These are phyloP conservation scores for Arachnomyces sp. DNA, from an alignment of 2,329 filamentous ascomycete genomes.

Conservation along the genomic window DNA sequence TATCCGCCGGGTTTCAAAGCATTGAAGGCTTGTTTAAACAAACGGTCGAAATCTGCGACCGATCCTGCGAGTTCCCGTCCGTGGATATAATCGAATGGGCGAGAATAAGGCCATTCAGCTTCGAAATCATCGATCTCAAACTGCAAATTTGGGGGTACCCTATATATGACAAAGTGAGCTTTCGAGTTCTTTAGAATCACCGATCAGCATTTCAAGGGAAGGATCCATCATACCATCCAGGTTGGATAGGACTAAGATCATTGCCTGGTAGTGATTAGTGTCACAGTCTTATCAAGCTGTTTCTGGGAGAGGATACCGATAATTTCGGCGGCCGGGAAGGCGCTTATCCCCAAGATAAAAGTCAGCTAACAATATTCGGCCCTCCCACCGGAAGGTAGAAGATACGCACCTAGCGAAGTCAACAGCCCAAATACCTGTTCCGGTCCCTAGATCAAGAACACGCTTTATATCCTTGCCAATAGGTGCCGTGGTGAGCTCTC, in stretches of 20 bases:
- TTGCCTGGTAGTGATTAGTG: conserved; percentile 4
- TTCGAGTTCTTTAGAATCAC: background rate
- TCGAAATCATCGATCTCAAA: conserved; percentile 25
- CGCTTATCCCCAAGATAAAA: conserved; percentile 2
- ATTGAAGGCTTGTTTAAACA: conserved; percentile 19
- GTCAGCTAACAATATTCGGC: background rate
- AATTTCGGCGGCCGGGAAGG: conserved; percentile 7
- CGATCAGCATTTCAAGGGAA: too few relatives aligned
- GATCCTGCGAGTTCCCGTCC: conserved; percentile 19
- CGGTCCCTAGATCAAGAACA: conserved; percentile 13
- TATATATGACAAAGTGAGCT: conserved; percentile 4
- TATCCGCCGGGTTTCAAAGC: conserved; percentile 43
- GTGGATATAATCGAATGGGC: conserved; percentile 23
- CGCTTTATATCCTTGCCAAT: conserved; percentile 13
- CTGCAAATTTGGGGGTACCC: conserved; percentile 21
- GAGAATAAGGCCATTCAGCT: conserved; percentile 16
- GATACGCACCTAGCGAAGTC: conserved; percentile 12
- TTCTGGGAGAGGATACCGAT: conserved; percentile 5
- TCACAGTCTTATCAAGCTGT: too few relatives aligned
- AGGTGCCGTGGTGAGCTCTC: conserved; percentile 19
- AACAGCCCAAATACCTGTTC: conserved; percentile 12
- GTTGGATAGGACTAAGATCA: conserved; percentile 14
- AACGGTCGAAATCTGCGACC: conserved; percentile 15
- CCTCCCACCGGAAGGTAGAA: background rate
- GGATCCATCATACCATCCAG: conserved; percentile 10